These are phyloP conservation scores for Balamuthia mandrillaris DNA, from an alignment of 208 protist species.

Conservation along the genomic window DNA sequence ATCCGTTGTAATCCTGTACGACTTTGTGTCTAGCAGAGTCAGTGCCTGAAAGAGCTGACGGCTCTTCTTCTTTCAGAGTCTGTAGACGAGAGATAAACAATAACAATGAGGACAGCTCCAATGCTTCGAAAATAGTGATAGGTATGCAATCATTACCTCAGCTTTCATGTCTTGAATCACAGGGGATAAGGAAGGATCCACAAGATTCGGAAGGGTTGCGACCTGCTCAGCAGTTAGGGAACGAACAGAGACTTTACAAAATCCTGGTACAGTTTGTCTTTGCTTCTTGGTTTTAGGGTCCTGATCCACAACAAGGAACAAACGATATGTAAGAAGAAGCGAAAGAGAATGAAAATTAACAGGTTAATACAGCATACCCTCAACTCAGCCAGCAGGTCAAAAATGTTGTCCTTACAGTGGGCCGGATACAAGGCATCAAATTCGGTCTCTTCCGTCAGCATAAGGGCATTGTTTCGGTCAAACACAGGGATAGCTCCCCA, in stretches of 20 bases:
- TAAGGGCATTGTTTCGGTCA: background rate
- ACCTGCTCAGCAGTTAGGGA: background rate
- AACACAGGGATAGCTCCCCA: slow-evolving; percentile 40
- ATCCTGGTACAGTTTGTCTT: background rate
- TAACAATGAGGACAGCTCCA: no score
- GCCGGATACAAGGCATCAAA: slow-evolving; percentile 14
- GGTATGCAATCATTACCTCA: no score
- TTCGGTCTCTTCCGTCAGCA: background rate
- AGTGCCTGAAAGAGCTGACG: no score
- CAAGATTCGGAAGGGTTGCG: background rate
- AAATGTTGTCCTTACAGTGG: slow-evolving; percentile 32
- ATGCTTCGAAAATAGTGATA: no score
- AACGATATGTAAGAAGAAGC: background rate
- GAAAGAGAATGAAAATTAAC: background rate
- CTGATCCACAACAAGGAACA: background rate
- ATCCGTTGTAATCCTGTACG: no score
- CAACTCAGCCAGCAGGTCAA: slow-evolving; percentile 5
- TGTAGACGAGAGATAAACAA: no score
- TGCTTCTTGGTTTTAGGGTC: slow-evolving; percentile 29
- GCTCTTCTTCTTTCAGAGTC: no score
- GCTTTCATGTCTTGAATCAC: no score
- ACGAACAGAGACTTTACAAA: background rate
- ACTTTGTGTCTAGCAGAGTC: no score
- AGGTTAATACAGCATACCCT: background rate
- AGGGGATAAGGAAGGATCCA: slow-evolving; percentile 16